Conservation (phyloP, 352 stramenopile species). For the Phytophthora macrochlamydospora region DNA sequence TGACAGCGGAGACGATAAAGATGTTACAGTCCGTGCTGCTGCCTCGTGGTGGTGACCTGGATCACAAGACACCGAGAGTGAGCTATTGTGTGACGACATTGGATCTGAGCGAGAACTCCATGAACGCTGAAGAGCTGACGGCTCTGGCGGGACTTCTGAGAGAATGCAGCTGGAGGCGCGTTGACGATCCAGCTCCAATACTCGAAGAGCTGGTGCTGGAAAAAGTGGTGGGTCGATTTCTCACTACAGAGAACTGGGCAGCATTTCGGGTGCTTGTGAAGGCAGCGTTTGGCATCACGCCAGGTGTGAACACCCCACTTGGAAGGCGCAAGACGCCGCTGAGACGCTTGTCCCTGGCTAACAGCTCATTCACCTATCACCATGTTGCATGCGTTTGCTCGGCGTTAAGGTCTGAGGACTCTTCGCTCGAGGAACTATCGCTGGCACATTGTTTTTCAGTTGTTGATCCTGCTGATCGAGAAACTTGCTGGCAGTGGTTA, state of each 20-base stretch:
- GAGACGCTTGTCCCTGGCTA: constrained; percentile 37
- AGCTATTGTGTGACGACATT: constrained; percentile 28
- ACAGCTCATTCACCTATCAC: constrained; percentile 34
- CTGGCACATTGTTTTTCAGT: constrained; percentile 33
- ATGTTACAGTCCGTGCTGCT: constrained; percentile 21
- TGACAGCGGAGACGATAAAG: constrained; percentile 23
- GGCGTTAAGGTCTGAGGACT: constrained; percentile 24
- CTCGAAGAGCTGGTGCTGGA: constrained; percentile 38
- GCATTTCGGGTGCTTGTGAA: constrained; percentile 36
- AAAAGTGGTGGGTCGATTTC: constrained; percentile 23
- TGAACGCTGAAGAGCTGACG: constrained; percentile 24
- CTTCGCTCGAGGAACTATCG: constrained; percentile 30
- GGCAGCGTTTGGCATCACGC: constrained; percentile 20
- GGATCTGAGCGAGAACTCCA: constrained; percentile 38
- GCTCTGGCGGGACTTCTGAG: constrained; percentile 24
- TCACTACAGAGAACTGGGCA: constrained; percentile 24
- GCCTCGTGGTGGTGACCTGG: constrained; percentile 1
- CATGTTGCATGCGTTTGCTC: constrained; percentile 42
- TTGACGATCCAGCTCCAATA: background rate
- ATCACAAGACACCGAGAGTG: background rate
- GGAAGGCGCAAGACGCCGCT: constrained; percentile 4
- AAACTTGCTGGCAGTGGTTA: constrained; percentile 38
- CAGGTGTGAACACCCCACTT: background rate
- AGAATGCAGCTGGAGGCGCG: constrained; percentile 1
- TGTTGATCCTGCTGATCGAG: constrained; percentile 29